Conservation (phyloP, 176 grass and related monocot species). For the Zoysia pacifica region DNA sequence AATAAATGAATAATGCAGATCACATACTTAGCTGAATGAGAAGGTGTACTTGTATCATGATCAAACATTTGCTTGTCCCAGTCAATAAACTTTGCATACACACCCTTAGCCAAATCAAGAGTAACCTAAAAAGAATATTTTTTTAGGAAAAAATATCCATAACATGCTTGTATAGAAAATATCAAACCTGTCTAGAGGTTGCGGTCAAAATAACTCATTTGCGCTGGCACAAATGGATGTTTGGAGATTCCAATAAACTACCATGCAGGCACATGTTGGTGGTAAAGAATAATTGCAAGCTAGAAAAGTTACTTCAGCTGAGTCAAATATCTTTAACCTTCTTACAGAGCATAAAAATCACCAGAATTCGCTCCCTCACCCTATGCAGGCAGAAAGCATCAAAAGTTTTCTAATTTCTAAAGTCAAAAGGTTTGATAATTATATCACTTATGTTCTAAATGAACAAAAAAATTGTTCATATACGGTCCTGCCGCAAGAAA, state of each 20-base stretch:
- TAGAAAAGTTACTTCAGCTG: neutral
- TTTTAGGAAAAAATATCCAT: neutral
- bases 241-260: neutral
- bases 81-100: constrained; percentile 95
- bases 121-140: constrained; percentile 62
- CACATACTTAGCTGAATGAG: constrained; percentile 82
- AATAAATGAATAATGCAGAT: neutral
- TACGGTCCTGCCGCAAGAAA: neutral
- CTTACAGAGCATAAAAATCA: neutral
- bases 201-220: neutral
- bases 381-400: too few species aligned
- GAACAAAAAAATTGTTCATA: neutral
- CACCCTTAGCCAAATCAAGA: constrained; percentile 87
- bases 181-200: constrained; percentile 3
- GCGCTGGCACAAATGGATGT: neutral
- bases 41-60: constrained; percentile 74
- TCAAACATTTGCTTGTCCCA: constrained; percentile 98
- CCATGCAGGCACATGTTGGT: neutral
- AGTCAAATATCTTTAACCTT: neutral
- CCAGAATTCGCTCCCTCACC: neutral
- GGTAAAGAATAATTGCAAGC: neutral
- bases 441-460: neutral
- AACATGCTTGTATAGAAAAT: constrained; percentile 7
- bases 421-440: neutral
- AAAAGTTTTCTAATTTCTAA: constrained; percentile 1